A percentile compares a stretch with the other conserved stretches of the same genome.
Conservation (phyloP, 768 basidiomycete species). For the Epithele typhae region DNA sequence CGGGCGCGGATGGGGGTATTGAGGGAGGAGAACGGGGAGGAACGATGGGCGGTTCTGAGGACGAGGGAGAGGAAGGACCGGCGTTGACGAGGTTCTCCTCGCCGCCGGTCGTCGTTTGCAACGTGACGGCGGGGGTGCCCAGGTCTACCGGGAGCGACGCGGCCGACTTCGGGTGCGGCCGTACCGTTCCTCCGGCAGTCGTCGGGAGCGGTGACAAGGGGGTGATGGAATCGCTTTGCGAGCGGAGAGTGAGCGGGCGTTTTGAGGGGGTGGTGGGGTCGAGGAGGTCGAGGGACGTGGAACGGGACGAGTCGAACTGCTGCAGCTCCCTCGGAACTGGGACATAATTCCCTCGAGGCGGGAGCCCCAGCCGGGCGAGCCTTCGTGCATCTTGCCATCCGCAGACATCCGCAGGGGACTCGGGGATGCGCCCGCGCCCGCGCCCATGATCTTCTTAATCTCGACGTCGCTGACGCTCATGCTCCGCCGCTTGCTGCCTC, state of each 20-base stretch:
- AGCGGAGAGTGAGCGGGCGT: slow-evolving; percentile 24
- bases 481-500: slow-evolving; percentile 52
- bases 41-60: slow-evolving; percentile 33
- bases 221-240: slow-evolving; percentile 20
- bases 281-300: slow-evolving; percentile 52
- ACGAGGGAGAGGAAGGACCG: slow-evolving; percentile 12
- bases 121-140: slow-evolving; percentile 19
- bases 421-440: slow-evolving; percentile 30
- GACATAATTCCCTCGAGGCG: slow-evolving; percentile 60
- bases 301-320: slow-evolving; percentile 57
- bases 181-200: neutral
- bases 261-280: slow-evolving; percentile 61
- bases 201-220: slow-evolving; percentile 8
- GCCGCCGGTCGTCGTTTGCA: slow-evolving; percentile 18
- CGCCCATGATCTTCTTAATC: slow-evolving; percentile 37
- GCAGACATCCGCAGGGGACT: slow-evolving; percentile 36
- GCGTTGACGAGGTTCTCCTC: slow-evolving; percentile 15
- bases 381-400: slow-evolving; percentile 30
- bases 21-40: slow-evolving; percentile 50
- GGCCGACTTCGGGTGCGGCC: slow-evolving; percentile 9
- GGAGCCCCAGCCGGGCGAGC: slow-evolving; percentile 37
- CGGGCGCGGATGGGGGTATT: slow-evolving; percentile 18
- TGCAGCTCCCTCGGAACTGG: slow-evolving; percentile 73
- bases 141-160: slow-evolving; percentile 10
- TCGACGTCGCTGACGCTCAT: slow-evolving; percentile 72